Percentiles rank a stretch among this genome's conserved stretches.
Evolutionary conservation across 2,329 filamentous ascomycete species (phyloP).

Genomic region (Fusarium kyushuense): DNA sequence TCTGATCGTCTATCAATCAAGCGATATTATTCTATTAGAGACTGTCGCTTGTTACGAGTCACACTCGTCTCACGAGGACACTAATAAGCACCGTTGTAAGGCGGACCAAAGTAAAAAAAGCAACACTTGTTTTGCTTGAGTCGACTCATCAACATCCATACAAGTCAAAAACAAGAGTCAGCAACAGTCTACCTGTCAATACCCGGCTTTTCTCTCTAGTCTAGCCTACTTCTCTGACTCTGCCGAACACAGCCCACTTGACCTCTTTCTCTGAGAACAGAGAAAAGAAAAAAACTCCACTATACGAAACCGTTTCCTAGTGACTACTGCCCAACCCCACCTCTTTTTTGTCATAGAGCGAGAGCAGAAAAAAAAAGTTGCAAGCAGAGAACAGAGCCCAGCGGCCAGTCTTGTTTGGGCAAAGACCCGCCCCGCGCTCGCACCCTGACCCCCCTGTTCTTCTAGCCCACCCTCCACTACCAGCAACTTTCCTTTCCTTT

Average conservation of each 20-base stretch:
- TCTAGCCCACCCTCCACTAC: constrained; percentile 22
- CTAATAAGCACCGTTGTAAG: constrained; percentile 32
- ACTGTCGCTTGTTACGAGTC: constrained; percentile 38
- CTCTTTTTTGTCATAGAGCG: no score
- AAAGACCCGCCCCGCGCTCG: constrained; percentile 28
- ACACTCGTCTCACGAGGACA: constrained; percentile 29
- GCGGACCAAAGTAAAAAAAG: constrained; percentile 28
- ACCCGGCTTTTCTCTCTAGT: neutral
- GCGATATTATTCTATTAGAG: no score
- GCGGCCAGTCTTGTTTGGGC: constrained; percentile 15
- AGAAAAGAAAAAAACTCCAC: constrained; percentile 25
- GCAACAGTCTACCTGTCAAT: constrained; percentile 5
- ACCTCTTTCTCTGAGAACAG: neutral
- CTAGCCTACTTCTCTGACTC: constrained; percentile 5
- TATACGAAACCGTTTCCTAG: constrained; percentile 24
- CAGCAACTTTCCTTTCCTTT: no score
- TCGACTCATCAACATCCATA: constrained; percentile 21
- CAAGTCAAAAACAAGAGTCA: neutral
- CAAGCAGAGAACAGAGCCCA: constrained; percentile 19
- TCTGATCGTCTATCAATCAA: no score
- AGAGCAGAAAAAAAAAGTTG: constrained; percentile 22
- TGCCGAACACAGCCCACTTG: constrained; percentile 30
- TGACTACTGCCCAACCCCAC: constrained; percentile 41
- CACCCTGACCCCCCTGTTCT: constrained; percentile 27
- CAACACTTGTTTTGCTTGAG: constrained; percentile 35